Evolutionary conservation across 2,329 filamentous ascomycete genomes (phyloP).

Genomic region (Fusarium stilboides): DNA sequence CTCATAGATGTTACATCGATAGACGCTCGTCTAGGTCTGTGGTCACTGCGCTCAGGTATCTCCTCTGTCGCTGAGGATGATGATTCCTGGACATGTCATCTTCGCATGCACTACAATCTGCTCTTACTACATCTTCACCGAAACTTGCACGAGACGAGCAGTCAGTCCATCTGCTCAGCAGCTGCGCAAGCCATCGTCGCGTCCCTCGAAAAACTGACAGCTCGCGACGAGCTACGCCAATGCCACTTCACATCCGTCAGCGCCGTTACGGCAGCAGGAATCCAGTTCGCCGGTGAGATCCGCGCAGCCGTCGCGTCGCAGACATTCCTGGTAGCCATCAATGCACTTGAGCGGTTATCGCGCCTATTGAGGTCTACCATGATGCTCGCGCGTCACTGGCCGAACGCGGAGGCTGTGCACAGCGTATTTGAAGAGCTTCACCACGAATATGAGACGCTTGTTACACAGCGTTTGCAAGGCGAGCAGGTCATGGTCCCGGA

Average conservation of each 20-base stretch:
- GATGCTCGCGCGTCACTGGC: slow-evolving; percentile 42
- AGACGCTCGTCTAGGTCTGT: slow-evolving; percentile 43
- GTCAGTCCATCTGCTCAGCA: slow-evolving; percentile 46
- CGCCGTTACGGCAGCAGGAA: slow-evolving; percentile 44
- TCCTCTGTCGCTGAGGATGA: slow-evolving; percentile 45
- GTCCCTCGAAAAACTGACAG: slow-evolving; percentile 40
- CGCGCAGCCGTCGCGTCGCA: slow-evolving; percentile 37
- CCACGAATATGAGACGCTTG: slow-evolving; percentile 44
- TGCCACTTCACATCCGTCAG: slow-evolving; percentile 49
- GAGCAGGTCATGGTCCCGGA: slow-evolving; percentile 47
- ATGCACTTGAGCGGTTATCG: slow-evolving; percentile 41
- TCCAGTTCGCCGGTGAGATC: slow-evolving; percentile 47
- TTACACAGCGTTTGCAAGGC: slow-evolving; percentile 44
- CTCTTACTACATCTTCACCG: slow-evolving; percentile 45
- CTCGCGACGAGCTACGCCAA: slow-evolving; percentile 41
- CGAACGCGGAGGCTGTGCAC: slow-evolving; percentile 47
- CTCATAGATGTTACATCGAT: slow-evolving; percentile 43
- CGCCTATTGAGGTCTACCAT: slow-evolving; percentile 36
- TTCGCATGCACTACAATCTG: slow-evolving; percentile 48
- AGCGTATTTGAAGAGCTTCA: slow-evolving; percentile 49
- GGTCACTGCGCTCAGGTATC: slow-evolving; percentile 46
- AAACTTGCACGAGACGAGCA: slow-evolving; percentile 37
- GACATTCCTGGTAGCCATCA: slow-evolving; percentile 43
- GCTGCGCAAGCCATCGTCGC: slow-evolving; percentile 47
- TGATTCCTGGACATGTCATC: slow-evolving; percentile 42